Evolutionary conservation across 345 rosid species (phyloP), one percentile per base, ranked within the genome.

Genomic region (Camelina neglecta): DNA sequence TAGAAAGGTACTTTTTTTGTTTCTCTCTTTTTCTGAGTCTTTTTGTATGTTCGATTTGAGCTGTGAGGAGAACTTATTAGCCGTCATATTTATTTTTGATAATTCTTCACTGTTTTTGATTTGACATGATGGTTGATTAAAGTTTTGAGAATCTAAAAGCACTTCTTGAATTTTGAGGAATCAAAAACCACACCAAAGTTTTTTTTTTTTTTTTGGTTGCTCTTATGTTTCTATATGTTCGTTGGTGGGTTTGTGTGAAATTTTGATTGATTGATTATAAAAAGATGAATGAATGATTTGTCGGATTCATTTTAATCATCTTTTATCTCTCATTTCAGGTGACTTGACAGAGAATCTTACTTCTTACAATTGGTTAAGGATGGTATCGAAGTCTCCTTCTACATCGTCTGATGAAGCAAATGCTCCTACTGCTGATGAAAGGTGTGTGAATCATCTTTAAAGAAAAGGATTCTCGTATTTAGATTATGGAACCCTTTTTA

Each of bases 321-420:
- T 66, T 53, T 7, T 33, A 33, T 65, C 23, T 68, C 39, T 33
- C 3, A 18, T 41, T 75, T 11, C 41, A 74, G 81, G 79, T 61
- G 42, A 69, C 41, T 71, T 75, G 60, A 20, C 53, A 13, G 61
- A 58, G 72, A 67, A 41, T 65, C 18, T 65, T 49, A 12, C 45
- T 11, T 12, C 0, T 76, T 4, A 9, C 9, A 48, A 26, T 8
- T 6, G 36, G 29, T 33, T 26, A 59, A 75, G 29, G 63, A 86
- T 86, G 90, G 88, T 74, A 47, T 83, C 86, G 1, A 84, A 83
- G 67, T 60, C 76, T 81, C 75, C 83, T 75, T 69, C 85, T 36
- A 71, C 85, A 36, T 54, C 70, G 41, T 74, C 44, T 73, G 85
- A 84, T 65, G 59, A 84, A 66, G 80, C 69, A 8, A 74, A 79